Conservation (phyloP, 257 asterid species). For the Solanum sitiens region DNA sequence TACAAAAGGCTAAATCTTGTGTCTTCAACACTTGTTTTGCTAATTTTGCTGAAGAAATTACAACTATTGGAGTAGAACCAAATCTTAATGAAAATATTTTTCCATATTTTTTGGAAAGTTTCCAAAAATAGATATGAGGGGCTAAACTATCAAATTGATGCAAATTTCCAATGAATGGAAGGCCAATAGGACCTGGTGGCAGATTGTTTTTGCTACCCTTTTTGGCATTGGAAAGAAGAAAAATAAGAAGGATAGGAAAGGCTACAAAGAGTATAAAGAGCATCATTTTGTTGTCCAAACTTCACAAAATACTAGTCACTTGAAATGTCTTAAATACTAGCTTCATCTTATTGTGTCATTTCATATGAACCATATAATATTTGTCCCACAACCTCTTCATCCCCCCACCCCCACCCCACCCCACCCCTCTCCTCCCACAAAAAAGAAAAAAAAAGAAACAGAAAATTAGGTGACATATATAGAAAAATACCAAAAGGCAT, state of each 20-base stretch:
- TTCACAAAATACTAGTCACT: no score
- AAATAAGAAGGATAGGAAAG: background rate
- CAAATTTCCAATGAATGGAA: background rate
- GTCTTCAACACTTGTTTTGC: background rate
- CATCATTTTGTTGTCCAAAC: background rate
- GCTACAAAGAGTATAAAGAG: background rate
- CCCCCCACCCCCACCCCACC: no score
- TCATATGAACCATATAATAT: background rate
- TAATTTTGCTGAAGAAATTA: background rate
- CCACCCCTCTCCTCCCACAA: no score
- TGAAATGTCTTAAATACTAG: no score
- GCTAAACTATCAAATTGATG: background rate
- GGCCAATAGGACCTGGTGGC: background rate
- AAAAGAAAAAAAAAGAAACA: no score
- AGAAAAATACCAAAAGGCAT: background rate
- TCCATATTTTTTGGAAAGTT: background rate
- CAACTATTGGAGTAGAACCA: background rate
- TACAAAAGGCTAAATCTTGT: background rate
- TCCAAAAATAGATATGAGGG: background rate
- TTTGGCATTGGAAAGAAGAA: background rate
- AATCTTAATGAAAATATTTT: background rate
- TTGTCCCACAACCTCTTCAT: no score
- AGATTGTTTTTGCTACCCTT: background rate
- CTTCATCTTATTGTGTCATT: background rate
- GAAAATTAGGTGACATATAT: background rate